phyloP scores from a whole-genome alignment of 306 rosid species.

The Lithocarpus polystachyus region DNA sequence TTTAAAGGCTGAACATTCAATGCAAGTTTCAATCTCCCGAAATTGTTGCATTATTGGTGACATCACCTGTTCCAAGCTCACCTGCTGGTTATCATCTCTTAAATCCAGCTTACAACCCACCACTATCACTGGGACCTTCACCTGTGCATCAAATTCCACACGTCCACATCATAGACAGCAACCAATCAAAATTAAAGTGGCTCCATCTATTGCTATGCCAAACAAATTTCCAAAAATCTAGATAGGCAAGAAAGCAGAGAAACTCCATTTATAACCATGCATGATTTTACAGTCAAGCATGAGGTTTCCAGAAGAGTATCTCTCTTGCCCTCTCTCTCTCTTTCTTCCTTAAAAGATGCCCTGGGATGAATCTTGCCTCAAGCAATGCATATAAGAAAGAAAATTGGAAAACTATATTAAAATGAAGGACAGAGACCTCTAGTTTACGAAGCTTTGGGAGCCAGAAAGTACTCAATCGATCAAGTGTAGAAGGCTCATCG shows the following conservation, averaged over 20 bases:
- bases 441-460: constrained; percentile 91
- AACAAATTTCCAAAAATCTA: background rate
- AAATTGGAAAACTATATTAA: background rate
- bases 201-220: background rate
- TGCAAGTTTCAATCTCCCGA: constrained; percentile 98
- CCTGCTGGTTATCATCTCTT: constrained; percentile 88
- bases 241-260: background rate
- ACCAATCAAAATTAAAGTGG: background rate
- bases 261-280: background rate
- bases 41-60: constrained; percentile 99
- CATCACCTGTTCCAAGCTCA: constrained; percentile 96
- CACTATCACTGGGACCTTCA: constrained; percentile 89
- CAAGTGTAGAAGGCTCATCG: constrained; percentile 82
- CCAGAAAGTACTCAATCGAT: constrained; percentile 79
- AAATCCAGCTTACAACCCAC: constrained; percentile 97
- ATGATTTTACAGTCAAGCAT: background rate
- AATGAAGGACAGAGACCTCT: constrained; percentile 51
- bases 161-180: constrained; percentile 13
- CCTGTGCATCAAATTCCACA: constrained; percentile 52
- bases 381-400: background rate
- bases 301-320: background rate
- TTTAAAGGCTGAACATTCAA: constrained; percentile 88
- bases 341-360: background rate
- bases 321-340: background rate
- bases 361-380: background rate